phyloP scores from a whole-genome alignment of 208 protist species.

The Phytomonas serpens region DNA sequence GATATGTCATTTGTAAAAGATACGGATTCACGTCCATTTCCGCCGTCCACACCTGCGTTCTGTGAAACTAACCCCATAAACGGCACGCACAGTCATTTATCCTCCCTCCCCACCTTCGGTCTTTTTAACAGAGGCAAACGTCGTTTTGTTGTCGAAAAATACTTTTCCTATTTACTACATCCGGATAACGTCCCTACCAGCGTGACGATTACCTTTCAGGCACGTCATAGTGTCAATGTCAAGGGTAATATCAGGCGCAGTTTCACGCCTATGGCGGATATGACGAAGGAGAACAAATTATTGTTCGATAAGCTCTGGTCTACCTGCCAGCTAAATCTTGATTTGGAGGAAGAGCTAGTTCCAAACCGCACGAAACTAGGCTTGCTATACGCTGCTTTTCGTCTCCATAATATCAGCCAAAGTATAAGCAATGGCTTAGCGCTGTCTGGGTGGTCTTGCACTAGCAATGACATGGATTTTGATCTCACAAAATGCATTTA shows the following conservation, averaged over 20 bases:
- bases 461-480: constrained; percentile 54
- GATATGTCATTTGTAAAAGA: background rate
- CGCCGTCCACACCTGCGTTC: background rate
- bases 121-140: background rate
- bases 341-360: constrained; percentile 73
- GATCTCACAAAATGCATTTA: constrained; percentile 78
- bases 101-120: background rate
- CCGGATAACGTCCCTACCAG: constrained; percentile 36
- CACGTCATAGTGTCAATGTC: constrained; percentile 30
- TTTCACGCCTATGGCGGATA: constrained; percentile 9
- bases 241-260: constrained; percentile 3
- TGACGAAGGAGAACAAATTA: background rate
- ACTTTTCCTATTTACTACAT: constrained; percentile 43
- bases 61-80: background rate
- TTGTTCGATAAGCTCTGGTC: constrained; percentile 55
- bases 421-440: constrained; percentile 64
- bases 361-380: constrained; percentile 59
- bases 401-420: constrained; percentile 58
- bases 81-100: background rate
- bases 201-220: constrained; percentile 52
- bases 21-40: background rate
- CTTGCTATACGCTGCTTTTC: constrained; percentile 74
- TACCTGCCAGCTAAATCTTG: constrained; percentile 58
- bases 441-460: constrained; percentile 52
- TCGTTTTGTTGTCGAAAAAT: constrained; percentile 42